phyloP scores from a whole-genome alignment of 768 basidiomycete genomes.

The Mrakia gelida region DNA sequence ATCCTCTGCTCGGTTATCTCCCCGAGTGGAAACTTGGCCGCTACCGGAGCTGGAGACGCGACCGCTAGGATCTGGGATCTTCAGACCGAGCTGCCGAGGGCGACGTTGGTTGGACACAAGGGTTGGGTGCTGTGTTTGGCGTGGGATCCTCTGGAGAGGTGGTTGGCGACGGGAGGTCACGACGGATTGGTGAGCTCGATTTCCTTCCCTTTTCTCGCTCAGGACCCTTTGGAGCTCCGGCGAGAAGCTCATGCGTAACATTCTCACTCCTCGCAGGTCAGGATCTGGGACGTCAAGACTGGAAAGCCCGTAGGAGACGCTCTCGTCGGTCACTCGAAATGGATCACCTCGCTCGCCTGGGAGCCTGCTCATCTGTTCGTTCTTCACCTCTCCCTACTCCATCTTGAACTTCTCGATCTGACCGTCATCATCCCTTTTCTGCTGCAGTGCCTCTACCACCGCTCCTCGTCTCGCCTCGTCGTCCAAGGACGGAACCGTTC shows the following conservation, averaged over 20 bases:
- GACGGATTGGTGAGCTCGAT: conserved; percentile 71
- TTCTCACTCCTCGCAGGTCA: conserved; percentile 50
- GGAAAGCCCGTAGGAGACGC: conserved; percentile 85
- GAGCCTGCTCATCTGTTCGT: conserved; percentile 88
- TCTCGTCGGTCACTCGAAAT: conserved; percentile 88
- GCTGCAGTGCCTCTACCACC: conserved; percentile 34
- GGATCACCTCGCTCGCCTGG: conserved; percentile 93
- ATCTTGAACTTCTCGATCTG: background rate
- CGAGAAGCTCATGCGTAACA: background rate
- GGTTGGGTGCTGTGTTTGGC: conserved; percentile 97
- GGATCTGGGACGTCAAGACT: conserved; percentile 89
- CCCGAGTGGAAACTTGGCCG: conserved; percentile 82
- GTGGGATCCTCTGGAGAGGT: conserved; percentile 90
- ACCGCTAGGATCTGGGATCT: conserved; percentile 92
- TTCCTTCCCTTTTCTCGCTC: background rate
- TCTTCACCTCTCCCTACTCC: background rate
- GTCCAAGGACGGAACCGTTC: conserved; percentile 92
- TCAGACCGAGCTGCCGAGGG: conserved; percentile 83
- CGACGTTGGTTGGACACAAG: conserved; percentile 78
- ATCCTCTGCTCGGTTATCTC: conserved; percentile 95
- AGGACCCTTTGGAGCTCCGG: too few species aligned
- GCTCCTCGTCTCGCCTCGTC: conserved; percentile 85
- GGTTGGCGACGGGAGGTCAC: conserved; percentile 87
- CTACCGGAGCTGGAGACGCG: conserved; percentile 92
- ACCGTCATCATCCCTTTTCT: background rate